phyloP scores from a whole-genome alignment of 768 basidiomycete species.

The Psilocybe sp. region DNA sequence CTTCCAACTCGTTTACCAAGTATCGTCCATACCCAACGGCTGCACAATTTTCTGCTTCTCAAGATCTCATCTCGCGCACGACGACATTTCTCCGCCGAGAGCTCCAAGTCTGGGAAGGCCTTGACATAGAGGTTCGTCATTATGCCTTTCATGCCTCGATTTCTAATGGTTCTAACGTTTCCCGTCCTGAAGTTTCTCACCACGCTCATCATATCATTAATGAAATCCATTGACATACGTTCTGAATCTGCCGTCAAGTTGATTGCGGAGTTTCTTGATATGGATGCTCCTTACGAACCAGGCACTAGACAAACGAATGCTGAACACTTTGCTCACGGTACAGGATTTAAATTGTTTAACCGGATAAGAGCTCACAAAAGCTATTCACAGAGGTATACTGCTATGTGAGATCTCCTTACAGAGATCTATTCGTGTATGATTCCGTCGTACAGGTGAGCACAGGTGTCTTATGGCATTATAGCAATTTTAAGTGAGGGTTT shows the following conservation, averaged over 20 bases:
- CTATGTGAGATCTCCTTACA: slow-evolving; percentile 86
- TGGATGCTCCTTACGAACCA: slow-evolving; percentile 56
- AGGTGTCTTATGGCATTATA: slow-evolving; percentile 1
- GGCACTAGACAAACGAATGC: slow-evolving; percentile 66
- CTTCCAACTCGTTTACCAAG: slow-evolving; percentile 80
- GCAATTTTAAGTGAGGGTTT: slow-evolving; percentile 9
- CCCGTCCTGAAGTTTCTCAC: slow-evolving; percentile 71
- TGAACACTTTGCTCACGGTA: slow-evolving; percentile 94
- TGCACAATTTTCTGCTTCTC: slow-evolving; percentile 75
- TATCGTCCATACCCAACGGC: slow-evolving; percentile 92
- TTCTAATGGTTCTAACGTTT: slow-evolving; percentile 9
- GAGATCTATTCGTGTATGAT: slow-evolving; percentile 82
- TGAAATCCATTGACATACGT: slow-evolving; percentile 91
- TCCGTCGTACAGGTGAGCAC: slow-evolving; percentile 68
- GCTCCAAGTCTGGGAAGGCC: slow-evolving; percentile 79
- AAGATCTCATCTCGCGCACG: slow-evolving; percentile 70
- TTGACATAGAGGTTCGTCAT: slow-evolving; percentile 80
- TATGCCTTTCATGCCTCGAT: neutral
- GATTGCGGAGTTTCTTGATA: slow-evolving; percentile 86
- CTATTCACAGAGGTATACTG: slow-evolving; percentile 73
- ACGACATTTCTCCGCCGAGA: slow-evolving; percentile 83
- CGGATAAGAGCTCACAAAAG: neutral
- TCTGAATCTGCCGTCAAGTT: slow-evolving; percentile 83
- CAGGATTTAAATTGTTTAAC: neutral
- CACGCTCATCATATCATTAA: slow-evolving; percentile 82